Base-by-base conservation (phyloP, 148 eudicot genomes). In the Vaccinium darrowii region DNA sequence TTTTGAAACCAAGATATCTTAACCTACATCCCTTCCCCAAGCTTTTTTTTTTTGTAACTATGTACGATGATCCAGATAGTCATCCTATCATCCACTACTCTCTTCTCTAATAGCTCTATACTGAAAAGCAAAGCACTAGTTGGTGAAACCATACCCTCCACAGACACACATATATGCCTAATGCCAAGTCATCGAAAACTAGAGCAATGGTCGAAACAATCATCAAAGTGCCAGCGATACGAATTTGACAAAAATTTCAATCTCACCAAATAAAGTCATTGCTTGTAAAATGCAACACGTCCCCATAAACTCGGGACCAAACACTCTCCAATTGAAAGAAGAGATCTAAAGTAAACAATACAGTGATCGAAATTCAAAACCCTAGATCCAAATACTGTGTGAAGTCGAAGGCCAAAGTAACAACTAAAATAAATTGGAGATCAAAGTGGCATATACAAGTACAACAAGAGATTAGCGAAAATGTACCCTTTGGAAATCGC, bases 401-500 rank as follows among this genome's bases (percentile, higher is more conserved):
- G n/a, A 39, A 81, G 18, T 25, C 25, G 23, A 69, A 69, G n/a
- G n/a, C 58, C 36, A 49, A 63, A 19, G 54, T 60, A 52, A 36
- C 30, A 21, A 43, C 39, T 9, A 43, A 82, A 14, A 8, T 1
- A 63, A 65, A 43, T 47, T 21, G 62, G 80, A 21, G 80, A 51
- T 84, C 81, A 52, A 58, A 30, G 13, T 18, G 12, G 21, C 43
- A 2, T 53, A 5, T 8, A 63, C 27, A 56, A 56, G 33, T 71
- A 39, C 5, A 73, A 51, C 4, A 8, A 82, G 9, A 15, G 84
- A 3, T 1, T 62, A 27, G 83, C 65, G 85, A 56, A 54, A 33
- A 33, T 27, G 23, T 86, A 90, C 91, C 75, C 81, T 82, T 33
- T 47, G 84, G 51, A 89, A 87, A 85, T 89, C 89, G 30, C 87